phyloP scores from a whole-genome alignment of 2,329 filamentous ascomycete species.

The Aureobasidium subglaciale region DNA sequence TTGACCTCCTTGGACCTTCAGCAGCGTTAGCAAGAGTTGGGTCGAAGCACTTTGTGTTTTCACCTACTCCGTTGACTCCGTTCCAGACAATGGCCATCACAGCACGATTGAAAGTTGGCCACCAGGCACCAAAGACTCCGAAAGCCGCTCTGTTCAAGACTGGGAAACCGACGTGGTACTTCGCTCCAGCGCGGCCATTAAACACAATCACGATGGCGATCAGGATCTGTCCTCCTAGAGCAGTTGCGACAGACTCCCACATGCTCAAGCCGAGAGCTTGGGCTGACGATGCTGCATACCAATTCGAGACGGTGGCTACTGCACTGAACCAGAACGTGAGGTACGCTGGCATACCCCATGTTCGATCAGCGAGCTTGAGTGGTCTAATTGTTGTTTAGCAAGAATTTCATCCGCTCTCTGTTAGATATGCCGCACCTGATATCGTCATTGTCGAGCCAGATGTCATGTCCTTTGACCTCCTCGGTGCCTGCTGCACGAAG shows the following conservation, averaged over 20 bases:
- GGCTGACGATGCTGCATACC: slow-evolving; percentile 2
- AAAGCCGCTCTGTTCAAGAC: slow-evolving; percentile 38
- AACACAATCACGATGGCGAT: slow-evolving; percentile 36
- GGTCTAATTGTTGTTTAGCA: not conserved
- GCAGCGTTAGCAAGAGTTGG: not conserved
- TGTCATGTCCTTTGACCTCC: not conserved
- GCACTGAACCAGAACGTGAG: slow-evolving; percentile 2
- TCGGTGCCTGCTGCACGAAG: not conserved
- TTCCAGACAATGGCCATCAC: slow-evolving; percentile 43
- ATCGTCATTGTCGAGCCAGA: slow-evolving; percentile 11
- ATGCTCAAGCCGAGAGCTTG: slow-evolving; percentile 33
- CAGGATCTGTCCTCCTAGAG: slow-evolving; percentile 35
- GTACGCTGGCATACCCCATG: not conserved
- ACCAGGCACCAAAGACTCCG: slow-evolving; percentile 40
- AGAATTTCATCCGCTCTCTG: not conserved
- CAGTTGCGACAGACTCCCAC: slow-evolving; percentile 39
- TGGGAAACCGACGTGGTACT: slow-evolving; percentile 40
- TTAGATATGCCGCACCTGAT: not conserved
- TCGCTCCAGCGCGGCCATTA: slow-evolving; percentile 38
- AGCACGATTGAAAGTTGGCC: slow-evolving; percentile 39
- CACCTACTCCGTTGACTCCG: slow-evolving; percentile 18
- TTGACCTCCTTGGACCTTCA: not conserved
- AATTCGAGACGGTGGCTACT: slow-evolving; percentile 1
- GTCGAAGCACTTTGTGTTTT: too few species aligned
- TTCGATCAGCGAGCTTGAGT: not conserved